Conservation (phyloP, 108 stramenopile genomes). For the Tribonema minus region DNA sequence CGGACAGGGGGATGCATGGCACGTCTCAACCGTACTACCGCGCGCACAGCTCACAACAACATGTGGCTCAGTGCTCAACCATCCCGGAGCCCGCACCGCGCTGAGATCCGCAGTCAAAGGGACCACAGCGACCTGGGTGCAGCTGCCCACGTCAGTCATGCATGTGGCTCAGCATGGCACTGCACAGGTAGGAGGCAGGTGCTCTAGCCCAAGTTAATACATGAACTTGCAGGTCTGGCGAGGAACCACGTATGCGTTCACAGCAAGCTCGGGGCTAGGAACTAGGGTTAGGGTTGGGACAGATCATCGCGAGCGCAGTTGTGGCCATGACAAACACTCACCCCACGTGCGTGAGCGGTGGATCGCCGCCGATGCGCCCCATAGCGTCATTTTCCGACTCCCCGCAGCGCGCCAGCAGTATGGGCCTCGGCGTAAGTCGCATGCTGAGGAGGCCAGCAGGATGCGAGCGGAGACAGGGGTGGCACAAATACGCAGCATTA, state of each 20-base stretch:
- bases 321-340: too few relatives aligned
- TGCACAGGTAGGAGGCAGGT: background rate
- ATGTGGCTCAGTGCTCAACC: background rate
- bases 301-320: too few relatives aligned
- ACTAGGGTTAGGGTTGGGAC: too few relatives aligned
- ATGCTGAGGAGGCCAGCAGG: too few relatives aligned
- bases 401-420: slow-evolving; percentile 24
- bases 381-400: slow-evolving; percentile 18
- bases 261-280: too few relatives aligned
- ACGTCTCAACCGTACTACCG: background rate
- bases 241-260: too few relatives aligned
- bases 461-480: background rate
- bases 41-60: background rate
- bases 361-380: slow-evolving; percentile 31
- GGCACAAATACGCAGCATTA: background rate
- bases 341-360: slow-evolving; percentile 13
- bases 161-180: background rate
- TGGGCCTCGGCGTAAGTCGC: slow-evolving; percentile 23
- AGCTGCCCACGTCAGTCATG: background rate
- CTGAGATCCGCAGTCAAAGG: too few relatives aligned
- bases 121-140: too few relatives aligned
- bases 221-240: background rate
- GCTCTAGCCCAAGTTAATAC: background rate
- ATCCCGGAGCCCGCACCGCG: too few relatives aligned
- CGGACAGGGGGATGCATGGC: too few relatives aligned